Base-by-base conservation (phyloP, 371 early-diverging fungal species). In the Zopfochytrium polystomum region DNA sequence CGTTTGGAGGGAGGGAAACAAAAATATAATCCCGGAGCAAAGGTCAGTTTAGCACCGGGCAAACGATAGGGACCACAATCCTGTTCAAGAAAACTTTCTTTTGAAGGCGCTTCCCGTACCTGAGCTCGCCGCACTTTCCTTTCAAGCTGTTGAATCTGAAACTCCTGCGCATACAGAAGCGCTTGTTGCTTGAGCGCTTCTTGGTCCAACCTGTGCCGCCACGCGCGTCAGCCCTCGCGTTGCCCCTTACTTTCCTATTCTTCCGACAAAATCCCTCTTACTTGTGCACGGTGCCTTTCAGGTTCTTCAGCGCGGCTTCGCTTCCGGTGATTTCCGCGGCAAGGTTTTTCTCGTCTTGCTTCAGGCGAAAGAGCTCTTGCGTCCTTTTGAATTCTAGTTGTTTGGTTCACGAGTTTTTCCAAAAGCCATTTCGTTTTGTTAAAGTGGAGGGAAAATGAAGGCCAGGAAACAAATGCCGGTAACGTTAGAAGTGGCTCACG, bases 71-170 rank as follows among this genome's bases (percentile, higher is more conserved):
- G 56, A 18, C 22, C 1, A n/a, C 15, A 47, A 56, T 15, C 13
- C 25, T 27, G 26, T 52, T 18, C 29, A n/a, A n/a, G n/a, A n/a
- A n/a, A n/a, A n/a, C n/a, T n/a, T n/a, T n/a, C n/a, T n/a, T 13
- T 55, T 23, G 33, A 26, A 46, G 20, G 18, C 1, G 18, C 47
- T 2, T 55, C 5, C 3, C n/a, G 4, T 60, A 64, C 72, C 65
- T 76, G 74, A 2, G 77, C 75, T 0, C 81, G 67, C 29, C 81
- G 62, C n/a, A 83, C 65, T 55, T 80, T 81, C n/a, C 81, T 63
- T 63, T 83, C 81, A 22, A 83, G 57, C 67, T 80, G 80, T 67
- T 83, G 81, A 42, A 83, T 75, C 44, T 78, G 73, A 63, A 75
- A 83, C 54, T 81, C 81, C 52, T 78, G 78, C 6, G 79, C 72